A percentile compares a stretch with the other conserved stretches of the same genome.
phyloP scores from a whole-genome alignment of 2,329 filamentous ascomycete genomes.

The Colletotrichum godetiae region DNA sequence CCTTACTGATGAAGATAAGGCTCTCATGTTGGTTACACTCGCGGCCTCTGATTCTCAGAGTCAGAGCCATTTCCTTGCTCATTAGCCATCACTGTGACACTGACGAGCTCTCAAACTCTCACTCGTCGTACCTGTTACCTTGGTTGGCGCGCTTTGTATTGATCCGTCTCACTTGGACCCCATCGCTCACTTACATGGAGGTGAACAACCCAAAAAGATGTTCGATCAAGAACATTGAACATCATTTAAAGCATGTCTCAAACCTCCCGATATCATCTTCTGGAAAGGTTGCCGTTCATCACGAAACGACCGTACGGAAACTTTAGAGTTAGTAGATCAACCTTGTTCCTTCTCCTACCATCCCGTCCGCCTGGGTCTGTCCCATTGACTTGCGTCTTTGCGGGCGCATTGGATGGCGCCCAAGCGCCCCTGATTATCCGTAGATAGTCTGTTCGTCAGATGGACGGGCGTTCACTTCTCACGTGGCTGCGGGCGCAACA shows the following conservation, averaged over 20 bases:
- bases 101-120: no score
- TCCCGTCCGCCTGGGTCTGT: constrained; percentile 18
- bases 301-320: not conserved
- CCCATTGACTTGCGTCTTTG: constrained; percentile 31
- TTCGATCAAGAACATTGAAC: not conserved
- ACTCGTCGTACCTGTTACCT: no score
- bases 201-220: not conserved
- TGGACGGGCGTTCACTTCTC: constrained; percentile 1
- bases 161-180: no score
- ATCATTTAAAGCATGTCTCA: not conserved
- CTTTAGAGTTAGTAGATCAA: constrained; percentile 14
- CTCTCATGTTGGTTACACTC: no score
- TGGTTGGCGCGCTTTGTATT: no score
- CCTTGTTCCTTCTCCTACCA: not conserved
- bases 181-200: no score
- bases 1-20: not conserved
- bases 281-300: not conserved
- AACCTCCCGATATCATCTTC: not conserved
- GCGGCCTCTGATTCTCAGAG: no score
- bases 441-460: not conserved
- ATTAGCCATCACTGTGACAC: not conserved
- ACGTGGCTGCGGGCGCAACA: constrained; percentile 34
- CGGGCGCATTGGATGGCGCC: constrained; percentile 31
- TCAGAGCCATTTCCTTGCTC: not conserved
- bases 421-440: not conserved